Percentiles rank a stretch among this genome's conserved stretches.
Conservation (phyloP, 805 yeast genomes). For the Jamesozyma jinghongensis region DNA sequence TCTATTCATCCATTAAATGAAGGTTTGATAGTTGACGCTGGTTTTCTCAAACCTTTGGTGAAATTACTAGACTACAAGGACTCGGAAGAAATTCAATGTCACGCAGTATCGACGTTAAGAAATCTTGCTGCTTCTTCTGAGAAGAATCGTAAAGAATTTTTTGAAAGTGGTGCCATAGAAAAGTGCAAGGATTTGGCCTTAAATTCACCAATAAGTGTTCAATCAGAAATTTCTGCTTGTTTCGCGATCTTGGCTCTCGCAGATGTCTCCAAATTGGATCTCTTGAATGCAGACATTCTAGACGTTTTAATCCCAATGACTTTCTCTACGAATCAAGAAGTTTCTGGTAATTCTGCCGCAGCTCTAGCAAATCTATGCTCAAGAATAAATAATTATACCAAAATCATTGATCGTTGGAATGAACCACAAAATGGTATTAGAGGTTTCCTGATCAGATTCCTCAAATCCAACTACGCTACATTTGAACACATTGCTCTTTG, state of each 20-base stretch:
- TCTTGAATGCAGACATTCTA: slow-evolving; percentile 74
- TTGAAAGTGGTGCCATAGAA: slow-evolving; percentile 92
- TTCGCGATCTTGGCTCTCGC: slow-evolving; percentile 94
- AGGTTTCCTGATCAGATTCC: slow-evolving; percentile 72
- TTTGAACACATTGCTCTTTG: slow-evolving; percentile 97
- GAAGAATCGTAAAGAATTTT: slow-evolving; percentile 79
- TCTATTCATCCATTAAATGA: slow-evolving; percentile 96
- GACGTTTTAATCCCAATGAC: slow-evolving; percentile 90
- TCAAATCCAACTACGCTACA: slow-evolving; percentile 78
- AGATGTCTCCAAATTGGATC: slow-evolving; percentile 80
- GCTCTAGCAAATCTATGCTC: slow-evolving; percentile 94
- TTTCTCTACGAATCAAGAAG: slow-evolving; percentile 79
- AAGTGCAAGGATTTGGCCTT: slow-evolving; percentile 84
- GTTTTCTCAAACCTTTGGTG: slow-evolving; percentile 87
- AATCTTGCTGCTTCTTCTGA: slow-evolving; percentile 94
- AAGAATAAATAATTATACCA: slow-evolving; percentile 73
- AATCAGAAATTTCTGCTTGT: slow-evolving; percentile 93
- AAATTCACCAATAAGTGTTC: slow-evolving; percentile 82
- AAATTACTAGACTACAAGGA: slow-evolving; percentile 73
- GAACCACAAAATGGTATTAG: slow-evolving; percentile 76
- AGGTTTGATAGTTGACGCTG: slow-evolving; percentile 92
- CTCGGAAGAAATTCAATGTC: slow-evolving; percentile 95
- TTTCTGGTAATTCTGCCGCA: slow-evolving; percentile 97
- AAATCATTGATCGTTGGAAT: slow-evolving; percentile 70
- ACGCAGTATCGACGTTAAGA: slow-evolving; percentile 91